Conservation (phyloP, 176 grass and related monocot genomes). For the Areca catechu region DNA sequence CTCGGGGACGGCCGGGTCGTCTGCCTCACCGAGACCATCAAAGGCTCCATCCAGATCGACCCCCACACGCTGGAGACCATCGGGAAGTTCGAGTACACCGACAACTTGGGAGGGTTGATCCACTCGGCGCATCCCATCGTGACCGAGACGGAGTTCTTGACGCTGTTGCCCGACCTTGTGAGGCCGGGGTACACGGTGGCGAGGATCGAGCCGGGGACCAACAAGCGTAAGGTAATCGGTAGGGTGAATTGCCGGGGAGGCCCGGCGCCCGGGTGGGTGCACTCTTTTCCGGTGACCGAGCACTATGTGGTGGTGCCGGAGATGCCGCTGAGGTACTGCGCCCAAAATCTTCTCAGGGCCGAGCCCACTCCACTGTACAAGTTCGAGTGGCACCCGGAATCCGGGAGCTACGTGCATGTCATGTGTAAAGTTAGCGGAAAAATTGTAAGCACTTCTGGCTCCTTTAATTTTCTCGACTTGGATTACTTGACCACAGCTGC, state of each 20-base stretch:
- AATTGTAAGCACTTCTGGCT: constrained; percentile 32
- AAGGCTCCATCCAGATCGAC: constrained; percentile 77
- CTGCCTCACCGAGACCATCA: constrained; percentile 93
- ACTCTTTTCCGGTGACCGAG: constrained; percentile 88
- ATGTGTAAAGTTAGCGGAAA: constrained; percentile 96
- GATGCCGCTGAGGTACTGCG: constrained; percentile 93
- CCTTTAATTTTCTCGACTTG: too few species aligned
- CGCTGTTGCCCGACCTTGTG: constrained; percentile 71
- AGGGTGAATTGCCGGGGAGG: constrained; percentile 79
- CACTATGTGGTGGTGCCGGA: constrained; percentile 91
- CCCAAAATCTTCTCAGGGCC: constrained; percentile 68
- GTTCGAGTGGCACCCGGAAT: constrained; percentile 83
- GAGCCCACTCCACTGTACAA: constrained; percentile 98
- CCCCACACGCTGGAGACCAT: constrained; percentile 87
- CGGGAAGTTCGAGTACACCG: constrained; percentile 73
- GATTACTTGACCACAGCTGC: too few species aligned
- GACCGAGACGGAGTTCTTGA: constrained; percentile 73
- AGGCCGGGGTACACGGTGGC: constrained; percentile 61
- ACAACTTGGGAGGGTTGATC: constrained; percentile 62
- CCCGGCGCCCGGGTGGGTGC: constrained; percentile 90
- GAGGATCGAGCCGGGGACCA: constrained; percentile 72
- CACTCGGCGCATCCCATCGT: constrained; percentile 94
- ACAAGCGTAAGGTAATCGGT: constrained; percentile 68
- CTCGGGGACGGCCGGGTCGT: constrained; percentile 93
- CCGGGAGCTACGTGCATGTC: constrained; percentile 91